phyloP scores from a whole-genome alignment of 164 flowering plant species.

The Malania oleifera region DNA sequence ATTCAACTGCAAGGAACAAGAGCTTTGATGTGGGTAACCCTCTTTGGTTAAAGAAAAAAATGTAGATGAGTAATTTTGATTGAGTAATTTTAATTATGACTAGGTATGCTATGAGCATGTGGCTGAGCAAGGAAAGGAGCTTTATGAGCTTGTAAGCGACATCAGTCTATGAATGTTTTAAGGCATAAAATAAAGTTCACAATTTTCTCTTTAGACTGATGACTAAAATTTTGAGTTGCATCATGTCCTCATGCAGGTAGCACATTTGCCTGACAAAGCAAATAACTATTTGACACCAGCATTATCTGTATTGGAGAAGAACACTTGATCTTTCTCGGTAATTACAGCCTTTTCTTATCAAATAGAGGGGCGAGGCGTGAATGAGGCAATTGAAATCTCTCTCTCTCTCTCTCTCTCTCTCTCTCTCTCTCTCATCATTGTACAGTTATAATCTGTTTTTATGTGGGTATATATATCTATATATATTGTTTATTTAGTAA shows the following conservation, averaged over 20 bases:
- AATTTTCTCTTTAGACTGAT: neutral
- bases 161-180: neutral
- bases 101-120: constrained; percentile 95
- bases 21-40: constrained; percentile 81
- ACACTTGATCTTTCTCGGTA: constrained; percentile 56
- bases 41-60: no score
- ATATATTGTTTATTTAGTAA: no score
- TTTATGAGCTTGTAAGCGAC: constrained; percentile 78
- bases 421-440: neutral
- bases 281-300: constrained; percentile 94
- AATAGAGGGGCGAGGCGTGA: no score
- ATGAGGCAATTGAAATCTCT: no score
- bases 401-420: no score
- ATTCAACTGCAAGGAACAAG: constrained; percentile 94
- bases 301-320: constrained; percentile 79
- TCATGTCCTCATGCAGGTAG: constrained; percentile 51
- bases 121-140: constrained; percentile 86
- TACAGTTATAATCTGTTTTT: neutral
- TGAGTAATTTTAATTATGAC: neutral
- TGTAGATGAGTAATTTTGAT: neutral
- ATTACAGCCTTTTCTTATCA: no score
- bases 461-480: neutral
- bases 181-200: no score
- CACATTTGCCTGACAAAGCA: constrained; percentile 95
- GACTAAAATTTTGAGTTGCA: neutral